Conservation (phyloP, 495 filamentous ascomycete species). For the Trichoderma gamsii region DNA sequence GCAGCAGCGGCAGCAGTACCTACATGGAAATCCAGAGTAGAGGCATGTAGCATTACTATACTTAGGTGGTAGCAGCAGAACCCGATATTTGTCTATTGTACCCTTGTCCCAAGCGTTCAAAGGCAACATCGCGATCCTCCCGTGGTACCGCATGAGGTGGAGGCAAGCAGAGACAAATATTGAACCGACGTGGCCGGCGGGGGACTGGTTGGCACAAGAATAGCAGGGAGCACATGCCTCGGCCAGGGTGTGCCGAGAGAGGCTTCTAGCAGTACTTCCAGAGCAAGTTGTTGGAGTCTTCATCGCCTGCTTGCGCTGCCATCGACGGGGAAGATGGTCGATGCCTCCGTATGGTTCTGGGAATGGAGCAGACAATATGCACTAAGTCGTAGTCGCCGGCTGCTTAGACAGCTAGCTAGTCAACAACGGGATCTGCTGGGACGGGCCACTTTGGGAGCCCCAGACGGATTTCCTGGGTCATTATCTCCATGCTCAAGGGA, state of each 20-base stretch:
- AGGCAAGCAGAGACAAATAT: neutral
- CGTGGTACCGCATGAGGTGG: neutral
- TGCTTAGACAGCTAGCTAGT: constrained; percentile 8
- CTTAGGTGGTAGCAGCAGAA: neutral
- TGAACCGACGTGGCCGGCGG: constrained; percentile 10
- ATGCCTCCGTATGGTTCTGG: constrained; percentile 1
- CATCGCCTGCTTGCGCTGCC: neutral
- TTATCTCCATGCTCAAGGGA: neutral
- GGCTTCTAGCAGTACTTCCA: neutral
- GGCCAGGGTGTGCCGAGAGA: constrained; percentile 7
- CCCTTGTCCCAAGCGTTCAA: neutral
- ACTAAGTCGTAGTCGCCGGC: constrained; percentile 7
- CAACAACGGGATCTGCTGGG: constrained; percentile 5
- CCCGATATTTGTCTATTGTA: neutral
- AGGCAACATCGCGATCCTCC: neutral
- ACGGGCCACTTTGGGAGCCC: neutral
- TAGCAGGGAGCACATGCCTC: neutral
- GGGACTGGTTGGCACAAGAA: constrained; percentile 3
- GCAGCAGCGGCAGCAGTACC: neutral
- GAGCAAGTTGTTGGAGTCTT: neutral
- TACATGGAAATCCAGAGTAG: neutral
- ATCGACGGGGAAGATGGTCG: neutral
- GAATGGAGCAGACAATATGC: neutral
- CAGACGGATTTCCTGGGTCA: neutral
- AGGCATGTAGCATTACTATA: neutral